Percentiles rank a stretch among this genome's conserved stretches.
Conservation (phyloP, 805 yeast species). For the Clavispora santaluciae region DNA sequence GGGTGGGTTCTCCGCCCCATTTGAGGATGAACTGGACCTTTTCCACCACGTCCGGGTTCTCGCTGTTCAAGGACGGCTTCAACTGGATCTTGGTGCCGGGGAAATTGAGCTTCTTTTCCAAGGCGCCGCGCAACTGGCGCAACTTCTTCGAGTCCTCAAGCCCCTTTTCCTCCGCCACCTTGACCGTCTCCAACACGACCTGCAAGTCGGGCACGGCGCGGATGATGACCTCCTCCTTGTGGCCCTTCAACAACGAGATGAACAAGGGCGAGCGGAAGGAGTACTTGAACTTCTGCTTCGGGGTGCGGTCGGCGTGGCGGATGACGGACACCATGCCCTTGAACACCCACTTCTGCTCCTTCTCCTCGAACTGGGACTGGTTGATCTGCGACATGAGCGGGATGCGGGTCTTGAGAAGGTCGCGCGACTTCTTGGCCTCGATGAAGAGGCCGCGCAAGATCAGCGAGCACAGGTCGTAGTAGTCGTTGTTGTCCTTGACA, state of each 20-base stretch:
- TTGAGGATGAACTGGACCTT: slow-evolving; percentile 93
- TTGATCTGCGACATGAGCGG: slow-evolving; percentile 32
- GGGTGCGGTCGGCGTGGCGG: slow-evolving; percentile 97
- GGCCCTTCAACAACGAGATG: slow-evolving; percentile 83
- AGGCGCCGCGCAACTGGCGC: slow-evolving; percentile 69
- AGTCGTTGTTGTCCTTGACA: slow-evolving; percentile 84
- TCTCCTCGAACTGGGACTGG: slow-evolving; percentile 46
- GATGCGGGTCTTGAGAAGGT: slow-evolving; percentile 33
- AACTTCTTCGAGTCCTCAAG: slow-evolving; percentile 80
- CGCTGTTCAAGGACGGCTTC: slow-evolving; percentile 74
- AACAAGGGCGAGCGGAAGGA: slow-evolving; percentile 87
- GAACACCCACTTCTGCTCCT: slow-evolving; percentile 91
- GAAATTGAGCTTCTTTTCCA: slow-evolving; percentile 80
- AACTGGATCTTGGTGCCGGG: slow-evolving; percentile 97
- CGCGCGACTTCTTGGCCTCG: slow-evolving; percentile 43
- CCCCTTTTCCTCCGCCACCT: slow-evolving; percentile 70
- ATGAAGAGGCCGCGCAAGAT: slow-evolving; percentile 73
- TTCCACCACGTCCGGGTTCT: slow-evolving; percentile 65
- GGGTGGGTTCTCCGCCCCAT: slow-evolving; percentile 99
- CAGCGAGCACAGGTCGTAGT: slow-evolving; percentile 78
- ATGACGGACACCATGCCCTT: slow-evolving; percentile 89
- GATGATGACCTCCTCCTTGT: slow-evolving; percentile 92
- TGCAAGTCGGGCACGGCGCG: slow-evolving; percentile 82
- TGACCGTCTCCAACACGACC: slow-evolving; percentile 80
- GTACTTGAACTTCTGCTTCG: slow-evolving; percentile 95